Base-by-base conservation (phyloP, 345 rosid species). In the Euphorbia pulcherrima region DNA sequence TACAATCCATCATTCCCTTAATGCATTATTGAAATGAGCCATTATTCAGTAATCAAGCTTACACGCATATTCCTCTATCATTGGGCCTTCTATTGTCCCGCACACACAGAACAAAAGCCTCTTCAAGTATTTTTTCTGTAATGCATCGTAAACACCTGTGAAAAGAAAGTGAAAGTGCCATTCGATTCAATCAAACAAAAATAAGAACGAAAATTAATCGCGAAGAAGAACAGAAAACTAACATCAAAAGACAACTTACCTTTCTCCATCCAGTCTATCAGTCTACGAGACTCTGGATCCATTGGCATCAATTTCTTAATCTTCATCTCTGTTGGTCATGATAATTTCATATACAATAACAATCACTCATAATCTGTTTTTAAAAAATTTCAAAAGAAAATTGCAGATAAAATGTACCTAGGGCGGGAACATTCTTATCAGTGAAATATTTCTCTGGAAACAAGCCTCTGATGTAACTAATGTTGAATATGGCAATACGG, bases 251-350 rank as follows among this genome's bases (percentile, higher is more conserved):
- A 56, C 21, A 20, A 20, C 75, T 60, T 78, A 80, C 97, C 97
- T 88, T 92, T 95, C 84, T 95, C 97, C 99, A 92, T 92, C 97
- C 99, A 92, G 67, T 95, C 97, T 62, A 95, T 92, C 81, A 95
- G 73, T 61, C 97, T 81, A 68, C 97, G 93, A 41, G 99, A 90
- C 82, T 90, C 99, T 0, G 89, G 84, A 80, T 95, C 97, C 85
- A 90, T 74, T 0, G 99, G 97, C 99, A 95, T 88, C 61, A 95
- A 79, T 86, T 92, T 95, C 84, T 92, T 95, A 75, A 95, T 95
- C 88, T 87, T 95, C 89, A 87, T 88, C 80, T 95, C 97, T 95
- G 77, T n/a, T 69, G 44, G 29, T 65, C 52, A 1, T 51, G 41
- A 54, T 44, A 62, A 20, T 11, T 57, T n/a, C 72, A 70, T 26